Base-by-base conservation (phyloP, 1,139 yeast genomes). In the Lodderomyces beijingensis region DNA sequence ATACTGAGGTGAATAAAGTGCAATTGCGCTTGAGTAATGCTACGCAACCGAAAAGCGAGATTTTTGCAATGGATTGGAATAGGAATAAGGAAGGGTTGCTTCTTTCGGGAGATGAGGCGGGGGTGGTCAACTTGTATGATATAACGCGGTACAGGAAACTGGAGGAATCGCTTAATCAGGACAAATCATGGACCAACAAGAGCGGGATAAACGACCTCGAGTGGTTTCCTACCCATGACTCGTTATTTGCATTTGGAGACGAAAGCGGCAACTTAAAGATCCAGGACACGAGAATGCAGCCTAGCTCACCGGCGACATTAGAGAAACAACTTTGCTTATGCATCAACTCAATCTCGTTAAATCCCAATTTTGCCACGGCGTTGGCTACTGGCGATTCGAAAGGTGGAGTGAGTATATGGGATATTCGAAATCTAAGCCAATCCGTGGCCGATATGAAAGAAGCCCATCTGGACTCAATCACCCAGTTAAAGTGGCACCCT, bases 401-500 rank as follows among this genome's bases (percentile, higher is more conserved):
- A n/a, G 93, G 93, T 2, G 42, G 39, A 0, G 53, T 86, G 2
- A 65, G 65, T 31, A 48, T 85, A 5, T 82, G 89, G 83, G 97
- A 89, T 53, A 46, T 84, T 10, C 66, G 97, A 45, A 52, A 57
- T 15, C 41, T 70, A 12, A 27, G 40, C 53, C 16, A 47, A 57
- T 15, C 41, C 3, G 6, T 23, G 14, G 10, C 6, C 7, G 14
- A 12, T 6, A n/a, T 23, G n/a, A 23, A 9, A 23, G 14, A 23
- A n/a, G 27, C 37, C 20, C 95, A 84, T 42, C 47, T 62, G 0
- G 82, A 71, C 15, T 64, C 85, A 1, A 69, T 88, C 6, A 81
- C 95, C 0, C 67, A 78, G 17, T 54, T 87, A 9, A 77, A 82
- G 47, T 91, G 96, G 94, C 86, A 86, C 41, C 91, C 91, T 0